Evolutionary conservation across 305 asterid genomes (phyloP).

Genomic region (Fraxinus dipetala): DNA sequence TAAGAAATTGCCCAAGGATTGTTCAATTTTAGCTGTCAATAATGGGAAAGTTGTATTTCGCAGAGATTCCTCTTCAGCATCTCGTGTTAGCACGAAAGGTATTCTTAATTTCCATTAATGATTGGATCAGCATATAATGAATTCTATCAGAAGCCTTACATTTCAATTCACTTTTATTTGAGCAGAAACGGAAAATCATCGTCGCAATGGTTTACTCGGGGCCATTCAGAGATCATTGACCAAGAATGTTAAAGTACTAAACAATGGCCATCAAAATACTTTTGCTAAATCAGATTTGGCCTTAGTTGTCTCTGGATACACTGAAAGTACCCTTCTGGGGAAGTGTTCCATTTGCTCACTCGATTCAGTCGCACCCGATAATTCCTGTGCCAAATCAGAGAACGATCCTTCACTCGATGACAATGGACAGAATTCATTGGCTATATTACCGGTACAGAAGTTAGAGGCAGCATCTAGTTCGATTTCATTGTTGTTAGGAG

Average conservation of each 20-base stretch:
- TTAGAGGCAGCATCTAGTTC: conserved; percentile 44
- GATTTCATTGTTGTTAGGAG: conserved; percentile 34
- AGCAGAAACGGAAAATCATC: conserved; percentile 59
- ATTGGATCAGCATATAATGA: background rate
- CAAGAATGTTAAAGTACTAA: conserved; percentile 51
- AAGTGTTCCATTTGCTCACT: conserved; percentile 59
- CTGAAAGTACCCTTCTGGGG: conserved; percentile 23
- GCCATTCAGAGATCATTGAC: conserved; percentile 71
- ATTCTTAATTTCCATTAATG: conserved; percentile 14
- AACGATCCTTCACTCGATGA: conserved; percentile 30
- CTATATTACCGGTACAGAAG: conserved; percentile 53
- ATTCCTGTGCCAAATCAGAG: conserved; percentile 8
- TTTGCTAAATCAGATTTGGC: conserved; percentile 36
- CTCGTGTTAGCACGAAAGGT: conserved; percentile 52
- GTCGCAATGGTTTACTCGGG: conserved; percentile 46
- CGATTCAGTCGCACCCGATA: conserved; percentile 5
- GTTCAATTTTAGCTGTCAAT: conserved; percentile 68
- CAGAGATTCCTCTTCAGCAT: conserved; percentile 44
- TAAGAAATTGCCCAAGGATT: conserved; percentile 59
- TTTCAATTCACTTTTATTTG: conserved; percentile 19
- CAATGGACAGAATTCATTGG: conserved; percentile 41
- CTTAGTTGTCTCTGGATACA: conserved; percentile 17
- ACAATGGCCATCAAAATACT: conserved; percentile 35
- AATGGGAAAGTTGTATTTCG: conserved; percentile 74
- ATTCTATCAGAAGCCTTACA: background rate